phyloP scores from a whole-genome alignment of 148 eudicot genomes.

The Limonium bicolor region DNA sequence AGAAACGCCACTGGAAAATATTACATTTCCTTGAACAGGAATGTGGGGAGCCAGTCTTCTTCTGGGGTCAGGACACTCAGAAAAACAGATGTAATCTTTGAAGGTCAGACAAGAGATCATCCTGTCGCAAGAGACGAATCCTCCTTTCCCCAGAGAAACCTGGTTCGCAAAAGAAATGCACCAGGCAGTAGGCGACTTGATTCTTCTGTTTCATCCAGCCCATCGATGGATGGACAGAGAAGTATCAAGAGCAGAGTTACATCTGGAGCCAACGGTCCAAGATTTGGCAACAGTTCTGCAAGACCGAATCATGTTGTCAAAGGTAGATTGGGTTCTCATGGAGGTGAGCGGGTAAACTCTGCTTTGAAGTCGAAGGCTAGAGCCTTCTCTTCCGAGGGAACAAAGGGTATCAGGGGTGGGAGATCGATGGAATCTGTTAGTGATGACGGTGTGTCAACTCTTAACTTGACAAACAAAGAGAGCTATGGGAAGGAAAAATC shows the following conservation, averaged over 20 bases:
- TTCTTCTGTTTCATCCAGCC: slow-evolving; percentile 16
- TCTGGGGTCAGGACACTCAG: slow-evolving; percentile 17
- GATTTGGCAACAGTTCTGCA: slow-evolving; percentile 6
- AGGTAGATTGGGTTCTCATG: slow-evolving; percentile 13
- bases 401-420: slow-evolving; percentile 13
- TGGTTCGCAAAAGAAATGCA: slow-evolving; percentile 33
- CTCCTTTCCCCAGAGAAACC: slow-evolving; percentile 14
- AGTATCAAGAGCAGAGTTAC: slow-evolving; percentile 10
- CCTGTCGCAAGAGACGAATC: slow-evolving; percentile 18
- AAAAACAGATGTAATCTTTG: slow-evolving; percentile 19
- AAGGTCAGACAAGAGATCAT: slow-evolving; percentile 24
- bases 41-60: slow-evolving; percentile 14
- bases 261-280: slow-evolving; percentile 12
- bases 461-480: slow-evolving; percentile 8
- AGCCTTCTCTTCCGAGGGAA: slow-evolving; percentile 4
- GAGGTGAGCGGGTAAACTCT: slow-evolving; percentile 25
- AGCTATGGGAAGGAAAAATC: slow-evolving; percentile 12
- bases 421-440: too few relatives aligned
- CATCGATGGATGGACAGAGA: slow-evolving; percentile 17
- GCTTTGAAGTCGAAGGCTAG: slow-evolving; percentile 25
- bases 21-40: slow-evolving; percentile 29
- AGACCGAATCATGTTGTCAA: slow-evolving; percentile 11
- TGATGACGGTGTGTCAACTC: too few relatives aligned
- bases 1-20: too few relatives aligned
- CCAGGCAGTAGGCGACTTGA: slow-evolving; percentile 24